A percentile compares a stretch with the other conserved stretches of the same genome.
phyloP scores from a whole-genome alignment of 345 rosid species.

The Salix viminalis region DNA sequence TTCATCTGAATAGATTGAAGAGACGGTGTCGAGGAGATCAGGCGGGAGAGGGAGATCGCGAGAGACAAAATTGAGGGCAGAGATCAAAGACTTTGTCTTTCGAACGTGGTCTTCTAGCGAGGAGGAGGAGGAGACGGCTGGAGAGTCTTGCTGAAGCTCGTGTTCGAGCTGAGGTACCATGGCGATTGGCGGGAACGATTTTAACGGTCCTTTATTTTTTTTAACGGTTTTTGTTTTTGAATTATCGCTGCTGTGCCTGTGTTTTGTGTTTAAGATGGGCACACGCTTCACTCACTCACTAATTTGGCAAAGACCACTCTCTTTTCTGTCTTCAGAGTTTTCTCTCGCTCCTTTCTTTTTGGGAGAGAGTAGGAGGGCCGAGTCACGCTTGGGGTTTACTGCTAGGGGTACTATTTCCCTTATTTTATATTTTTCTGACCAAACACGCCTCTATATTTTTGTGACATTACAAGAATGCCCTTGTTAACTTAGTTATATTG shows the following conservation, averaged over 20 bases:
- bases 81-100: conserved; percentile 70
- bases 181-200: conserved; percentile 48
- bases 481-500: neutral
- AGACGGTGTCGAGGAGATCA: conserved; percentile 56
- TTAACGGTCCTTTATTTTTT: conserved; percentile 14
- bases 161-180: conserved; percentile 73
- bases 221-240: conserved; percentile 20
- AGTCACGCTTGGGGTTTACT: neutral
- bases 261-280: neutral
- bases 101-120: conserved; percentile 30
- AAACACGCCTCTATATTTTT: conserved; percentile 10
- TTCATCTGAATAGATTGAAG: conserved; percentile 51
- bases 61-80: conserved; percentile 78
- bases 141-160: conserved; percentile 24
- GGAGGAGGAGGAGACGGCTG: conserved; percentile 10
- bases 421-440: neutral
- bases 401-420: neutral
- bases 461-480: neutral
- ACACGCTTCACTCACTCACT: neutral
- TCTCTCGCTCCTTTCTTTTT: neutral
- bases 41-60: conserved; percentile 89
- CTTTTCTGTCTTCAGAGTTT: conserved; percentile 8
- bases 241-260: neutral
- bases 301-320: neutral
- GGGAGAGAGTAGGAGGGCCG: neutral